Base-by-base conservation (phyloP, 331 rosid genomes). In the Pyracantha coccinea region DNA sequence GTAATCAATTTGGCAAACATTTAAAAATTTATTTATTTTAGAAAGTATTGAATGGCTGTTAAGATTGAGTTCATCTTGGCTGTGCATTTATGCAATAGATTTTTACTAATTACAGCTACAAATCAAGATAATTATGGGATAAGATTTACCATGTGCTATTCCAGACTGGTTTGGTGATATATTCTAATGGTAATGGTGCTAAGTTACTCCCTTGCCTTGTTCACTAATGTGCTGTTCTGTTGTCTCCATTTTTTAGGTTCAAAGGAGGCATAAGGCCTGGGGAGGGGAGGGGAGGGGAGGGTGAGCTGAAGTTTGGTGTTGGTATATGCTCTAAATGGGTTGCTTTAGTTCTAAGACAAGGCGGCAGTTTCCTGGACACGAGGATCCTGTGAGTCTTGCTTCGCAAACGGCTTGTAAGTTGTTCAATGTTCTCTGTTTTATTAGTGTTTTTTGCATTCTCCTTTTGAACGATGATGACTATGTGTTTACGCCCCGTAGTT, bases 391-490 rank as follows among this genome's bases (percentile, higher is more conserved):
- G 17, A 54, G 19, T 38, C 96, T 94, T 24, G 92, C 99, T 44
- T 85, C 96, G 55, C 88, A 94, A 77, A 94, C 99, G 15, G 83
- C 91, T 11, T 94, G 99, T 94, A 83, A 88, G 96, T 83, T 63
- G 2, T 28, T 33, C 27, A 33, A 38, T 68, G 63, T 55, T 66
- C 20, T 28, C 68, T 70, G n/a, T 59, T 70, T 79, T 4, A 9
- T 55, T 29, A 16, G 7, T 24, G 31, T 4, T 52, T 41, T 64
- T 59, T 60, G 24, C 7, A 67, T 6, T 29, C 7, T 60, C 21
- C 10, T 2, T 33, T 60, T 62, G 82, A 38, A 10, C 20, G 69
- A 14, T 28, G 68, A 25, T 72, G 64, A 54, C 28, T 5, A 54
- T 29, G 3, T 66, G 15, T 32, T 21, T 45, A 38, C 9, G 2